Percentiles rank a stretch among this genome's conserved stretches.
These are phyloP conservation scores for Eremochloa ophiuroides DNA, from an alignment of 176 grass and related monocot species.

Conservation along the genomic window DNA sequence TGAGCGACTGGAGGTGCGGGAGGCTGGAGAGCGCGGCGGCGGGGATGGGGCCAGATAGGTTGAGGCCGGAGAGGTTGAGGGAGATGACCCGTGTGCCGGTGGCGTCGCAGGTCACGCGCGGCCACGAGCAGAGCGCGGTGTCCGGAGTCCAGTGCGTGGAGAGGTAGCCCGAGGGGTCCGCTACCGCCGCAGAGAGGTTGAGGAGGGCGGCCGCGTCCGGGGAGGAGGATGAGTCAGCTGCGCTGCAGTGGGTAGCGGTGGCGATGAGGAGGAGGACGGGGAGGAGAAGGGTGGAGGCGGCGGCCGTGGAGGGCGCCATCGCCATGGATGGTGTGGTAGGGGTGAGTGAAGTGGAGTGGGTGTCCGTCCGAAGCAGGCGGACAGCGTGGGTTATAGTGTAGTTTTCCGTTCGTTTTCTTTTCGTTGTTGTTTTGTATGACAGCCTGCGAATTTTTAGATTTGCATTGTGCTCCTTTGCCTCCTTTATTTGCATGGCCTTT, in stretches of 20 bases:
- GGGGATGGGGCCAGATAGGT: conserved; percentile 75
- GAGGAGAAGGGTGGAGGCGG: conserved; percentile 25
- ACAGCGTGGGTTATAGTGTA: conserved; percentile 38
- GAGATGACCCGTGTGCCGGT: conserved; percentile 30
- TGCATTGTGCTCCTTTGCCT: background rate
- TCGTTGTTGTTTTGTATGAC: background rate
- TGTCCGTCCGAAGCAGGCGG: conserved; percentile 25
- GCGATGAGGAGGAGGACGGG: conserved; percentile 33
- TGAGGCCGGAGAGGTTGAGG: conserved; percentile 69
- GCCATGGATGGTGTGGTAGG: conserved; percentile 21
- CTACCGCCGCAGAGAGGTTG: conserved; percentile 38
- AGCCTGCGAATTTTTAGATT: background rate
- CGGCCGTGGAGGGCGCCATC: conserved; percentile 18
- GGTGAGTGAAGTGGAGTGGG: conserved; percentile 21
- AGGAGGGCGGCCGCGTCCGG: conserved; percentile 48
- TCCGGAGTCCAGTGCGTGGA: conserved; percentile 55
- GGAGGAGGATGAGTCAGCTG: conserved; percentile 5
- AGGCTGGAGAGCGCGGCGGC: conserved; percentile 41
- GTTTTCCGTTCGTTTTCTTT: conserved; percentile 3
- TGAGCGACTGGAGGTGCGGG: conserved; percentile 57
- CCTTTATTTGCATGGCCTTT: background rate
- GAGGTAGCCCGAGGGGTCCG: conserved; percentile 45
- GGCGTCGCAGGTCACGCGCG: conserved; percentile 57
- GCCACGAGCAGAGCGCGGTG: conserved; percentile 50
- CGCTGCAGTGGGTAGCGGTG: background rate